Evolutionary conservation across 768 basidiomycete species (phyloP).

Genomic region (Xerocomellus dryophilus): DNA sequence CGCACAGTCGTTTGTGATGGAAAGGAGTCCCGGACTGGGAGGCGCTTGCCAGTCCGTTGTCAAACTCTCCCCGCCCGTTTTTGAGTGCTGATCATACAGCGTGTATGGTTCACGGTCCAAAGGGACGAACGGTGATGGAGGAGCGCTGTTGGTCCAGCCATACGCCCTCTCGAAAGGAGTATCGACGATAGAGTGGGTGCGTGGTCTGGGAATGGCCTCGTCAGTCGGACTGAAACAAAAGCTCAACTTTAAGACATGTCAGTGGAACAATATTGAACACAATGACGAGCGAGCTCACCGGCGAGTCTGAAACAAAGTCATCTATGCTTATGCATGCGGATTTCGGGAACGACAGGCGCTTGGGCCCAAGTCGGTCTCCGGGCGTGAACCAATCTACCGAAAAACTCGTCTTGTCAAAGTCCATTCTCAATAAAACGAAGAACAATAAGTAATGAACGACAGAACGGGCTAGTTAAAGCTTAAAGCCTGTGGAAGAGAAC

Average conservation of each 20-base stretch:
- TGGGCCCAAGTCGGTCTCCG: slow-evolving; percentile 23
- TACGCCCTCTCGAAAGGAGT: slow-evolving; percentile 14
- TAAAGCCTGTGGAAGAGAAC: slow-evolving; percentile 1
- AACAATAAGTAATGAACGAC: slow-evolving; percentile 3
- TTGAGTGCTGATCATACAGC: slow-evolving; percentile 8
- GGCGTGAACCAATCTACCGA: slow-evolving; percentile 32
- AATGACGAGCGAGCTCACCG: slow-evolving; percentile 15
- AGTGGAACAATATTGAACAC: background rate
- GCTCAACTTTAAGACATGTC: slow-evolving; percentile 18
- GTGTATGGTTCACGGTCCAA: slow-evolving; percentile 1
- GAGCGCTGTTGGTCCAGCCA: slow-evolving; percentile 21
- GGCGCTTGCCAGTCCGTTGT: slow-evolving; percentile 1
- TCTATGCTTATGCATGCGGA: slow-evolving; percentile 33
- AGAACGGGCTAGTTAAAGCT: background rate
- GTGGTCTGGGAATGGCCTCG: slow-evolving; percentile 8
- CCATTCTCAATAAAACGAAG: slow-evolving; percentile 24
- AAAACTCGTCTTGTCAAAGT: slow-evolving; percentile 32
- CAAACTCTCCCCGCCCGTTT: slow-evolving; percentile 1
- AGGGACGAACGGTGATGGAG: slow-evolving; percentile 9
- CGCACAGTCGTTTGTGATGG: slow-evolving; percentile 24
- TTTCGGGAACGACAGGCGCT: slow-evolving; percentile 34
- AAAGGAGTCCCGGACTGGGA: slow-evolving; percentile 7
- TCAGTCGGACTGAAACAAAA: slow-evolving; percentile 23
- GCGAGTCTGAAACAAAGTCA: slow-evolving; percentile 29
- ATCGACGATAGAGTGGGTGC: slow-evolving; percentile 18